These are phyloP conservation scores for Nemania abortiva DNA, from an alignment of 2,329 filamentous ascomycete species.

Conservation along the genomic window DNA sequence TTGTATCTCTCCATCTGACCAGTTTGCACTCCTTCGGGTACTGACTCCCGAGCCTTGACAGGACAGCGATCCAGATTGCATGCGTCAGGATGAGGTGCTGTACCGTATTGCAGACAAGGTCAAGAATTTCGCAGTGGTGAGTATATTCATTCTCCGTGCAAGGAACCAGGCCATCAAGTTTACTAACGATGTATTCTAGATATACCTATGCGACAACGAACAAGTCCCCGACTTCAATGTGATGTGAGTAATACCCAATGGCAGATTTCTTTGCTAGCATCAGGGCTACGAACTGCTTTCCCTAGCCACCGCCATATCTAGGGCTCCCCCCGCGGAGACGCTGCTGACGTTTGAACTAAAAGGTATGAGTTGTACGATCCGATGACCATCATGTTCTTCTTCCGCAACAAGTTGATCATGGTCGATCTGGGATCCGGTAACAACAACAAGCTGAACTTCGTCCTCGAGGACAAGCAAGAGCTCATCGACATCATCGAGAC, in stretches of 20 bases:
- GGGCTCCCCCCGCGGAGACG: too few relatives aligned
- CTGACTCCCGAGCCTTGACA: conserved; percentile 82
- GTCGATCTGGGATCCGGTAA: conserved; percentile 97
- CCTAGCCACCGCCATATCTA: too few relatives aligned
- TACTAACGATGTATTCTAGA: conserved; percentile 49
- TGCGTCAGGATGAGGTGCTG: conserved; percentile 88
- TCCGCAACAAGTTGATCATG: conserved; percentile 99
- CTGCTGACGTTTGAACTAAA: conserved; percentile 5
- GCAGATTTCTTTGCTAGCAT: not conserved
- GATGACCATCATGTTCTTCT: conserved; percentile 97
- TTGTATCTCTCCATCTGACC: not conserved
- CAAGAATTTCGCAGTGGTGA: conserved; percentile 83
- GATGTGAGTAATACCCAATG: conserved; percentile 65
- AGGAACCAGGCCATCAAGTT: not conserved
- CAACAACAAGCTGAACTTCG: conserved; percentile 98
- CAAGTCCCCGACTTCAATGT: conserved; percentile 92
- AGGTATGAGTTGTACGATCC: conserved; percentile 87
- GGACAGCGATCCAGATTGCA: conserved; percentile 82
- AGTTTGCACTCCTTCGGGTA: conserved; percentile 59
- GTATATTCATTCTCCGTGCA: not conserved
- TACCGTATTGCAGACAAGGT: conserved; percentile 93
- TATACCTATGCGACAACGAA: conserved; percentile 95
- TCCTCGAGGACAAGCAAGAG: conserved; percentile 97
- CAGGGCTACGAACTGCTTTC: too few relatives aligned
- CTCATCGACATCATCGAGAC: conserved; percentile 98